A percentile compares a stretch with the other conserved stretches of the same genome.
phyloP scores from a whole-genome alignment of 2,329 filamentous ascomycete genomes.

The Orbilia oligospora region DNA sequence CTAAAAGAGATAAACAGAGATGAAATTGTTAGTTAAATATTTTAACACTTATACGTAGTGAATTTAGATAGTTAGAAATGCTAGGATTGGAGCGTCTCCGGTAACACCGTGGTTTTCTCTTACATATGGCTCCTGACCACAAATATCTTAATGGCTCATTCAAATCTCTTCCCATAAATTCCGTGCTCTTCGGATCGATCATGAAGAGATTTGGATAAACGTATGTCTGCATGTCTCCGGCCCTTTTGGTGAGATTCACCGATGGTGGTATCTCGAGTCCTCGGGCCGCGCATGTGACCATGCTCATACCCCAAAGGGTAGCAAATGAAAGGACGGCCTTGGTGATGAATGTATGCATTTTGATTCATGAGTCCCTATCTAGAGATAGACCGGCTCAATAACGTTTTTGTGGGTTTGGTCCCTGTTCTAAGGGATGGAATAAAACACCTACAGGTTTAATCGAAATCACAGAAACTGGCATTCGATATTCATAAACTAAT shows the following conservation, averaged over 20 bases:
- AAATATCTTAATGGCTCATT: constrained; percentile 11
- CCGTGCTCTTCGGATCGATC: background rate
- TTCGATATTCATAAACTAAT: too few species aligned
- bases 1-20: background rate
- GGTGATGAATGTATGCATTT: background rate
- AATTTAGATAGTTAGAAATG: too few species aligned
- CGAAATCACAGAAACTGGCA: background rate
- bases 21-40: background rate
- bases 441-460: background rate
- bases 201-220: background rate
- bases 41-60: too few species aligned
- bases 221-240: background rate
- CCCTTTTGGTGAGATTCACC: constrained; percentile 1
- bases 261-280: background rate
- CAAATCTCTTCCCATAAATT: background rate
- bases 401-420: background rate
- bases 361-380: background rate
- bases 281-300: background rate
- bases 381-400: background rate
- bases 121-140: constrained; percentile 40
- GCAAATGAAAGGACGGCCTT: background rate
- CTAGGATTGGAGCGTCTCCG: too few species aligned
- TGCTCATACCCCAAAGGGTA: background rate
- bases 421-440: background rate
- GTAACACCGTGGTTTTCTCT: background rate